Conservation (phyloP, 2,329 filamentous ascomycete species). For the Pyricularia grisea region DNA sequence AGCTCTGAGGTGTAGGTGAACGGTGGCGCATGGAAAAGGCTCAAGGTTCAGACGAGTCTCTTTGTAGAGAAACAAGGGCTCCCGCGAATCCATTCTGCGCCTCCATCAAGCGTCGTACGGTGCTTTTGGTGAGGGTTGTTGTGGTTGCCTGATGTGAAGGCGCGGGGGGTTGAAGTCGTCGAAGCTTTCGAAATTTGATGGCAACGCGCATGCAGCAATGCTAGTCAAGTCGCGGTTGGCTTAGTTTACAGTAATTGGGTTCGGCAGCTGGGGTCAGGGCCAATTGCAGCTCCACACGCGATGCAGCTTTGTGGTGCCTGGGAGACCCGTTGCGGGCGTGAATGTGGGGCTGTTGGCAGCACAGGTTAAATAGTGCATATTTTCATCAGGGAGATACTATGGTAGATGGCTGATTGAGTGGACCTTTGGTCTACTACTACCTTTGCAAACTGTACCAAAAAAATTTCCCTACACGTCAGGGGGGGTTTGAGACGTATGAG, state of each 20-base stretch:
- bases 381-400: neutral
- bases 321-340: neutral
- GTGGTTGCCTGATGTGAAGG: slow-evolving; percentile 12
- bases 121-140: neutral
- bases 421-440: neutral
- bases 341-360: neutral
- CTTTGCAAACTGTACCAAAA: neutral
- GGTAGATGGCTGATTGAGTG: neutral
- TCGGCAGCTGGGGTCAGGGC: neutral
- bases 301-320: neutral
- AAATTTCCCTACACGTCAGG: no score
- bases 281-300: neutral
- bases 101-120: slow-evolving; percentile 37
- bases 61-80: slow-evolving; percentile 65
- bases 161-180: slow-evolving; percentile 10
- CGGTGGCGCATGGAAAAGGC: slow-evolving; percentile 57
- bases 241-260: neutral
- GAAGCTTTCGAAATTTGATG: neutral
- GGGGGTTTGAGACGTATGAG: no score
- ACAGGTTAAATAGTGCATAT: neutral
- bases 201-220: neutral
- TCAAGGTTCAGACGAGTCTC: slow-evolving; percentile 81
- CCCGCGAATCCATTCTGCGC: slow-evolving; percentile 55
- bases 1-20: slow-evolving; percentile 60
- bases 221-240: neutral